Evolutionary conservation across 495 filamentous ascomycete species (phyloP).

Genomic region (Niebla homalea): DNA sequence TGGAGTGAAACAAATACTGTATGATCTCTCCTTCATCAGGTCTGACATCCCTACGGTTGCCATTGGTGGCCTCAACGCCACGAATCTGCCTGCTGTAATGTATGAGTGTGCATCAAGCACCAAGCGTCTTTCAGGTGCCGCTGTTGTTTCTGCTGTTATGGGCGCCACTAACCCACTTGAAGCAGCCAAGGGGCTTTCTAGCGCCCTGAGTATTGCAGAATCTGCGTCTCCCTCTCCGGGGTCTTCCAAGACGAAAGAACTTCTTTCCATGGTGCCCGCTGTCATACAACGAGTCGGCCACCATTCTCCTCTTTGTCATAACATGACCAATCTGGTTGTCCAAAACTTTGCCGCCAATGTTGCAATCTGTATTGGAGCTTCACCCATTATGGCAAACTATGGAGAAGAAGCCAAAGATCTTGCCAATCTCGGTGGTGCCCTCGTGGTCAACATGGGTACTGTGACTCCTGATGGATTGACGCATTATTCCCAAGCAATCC

Average conservation of each 20-base stretch:
- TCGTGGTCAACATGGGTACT: constrained; percentile 95
- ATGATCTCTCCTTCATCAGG: constrained; percentile 34
- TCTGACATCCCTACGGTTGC: constrained; percentile 49
- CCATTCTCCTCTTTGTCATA: constrained; percentile 69
- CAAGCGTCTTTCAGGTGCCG: constrained; percentile 61
- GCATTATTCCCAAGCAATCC: constrained; percentile 53
- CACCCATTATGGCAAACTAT: constrained; percentile 88
- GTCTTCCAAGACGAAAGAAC: constrained; percentile 18
- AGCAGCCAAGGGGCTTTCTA: constrained; percentile 42
- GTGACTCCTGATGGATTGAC: constrained; percentile 55
- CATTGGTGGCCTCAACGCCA: constrained; percentile 78
- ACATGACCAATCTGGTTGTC: constrained; percentile 92
- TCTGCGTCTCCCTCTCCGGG: constrained; percentile 22
- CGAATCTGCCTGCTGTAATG: constrained; percentile 60
- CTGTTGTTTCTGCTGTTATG: constrained; percentile 83
- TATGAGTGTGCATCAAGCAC: constrained; percentile 41
- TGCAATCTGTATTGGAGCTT: constrained; percentile 59
- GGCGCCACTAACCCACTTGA: constrained; percentile 48
- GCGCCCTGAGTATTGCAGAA: constrained; percentile 30
- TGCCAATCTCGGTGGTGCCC: constrained; percentile 45
- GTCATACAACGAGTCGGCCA: constrained; percentile 46
- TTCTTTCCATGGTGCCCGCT: constrained; percentile 34
- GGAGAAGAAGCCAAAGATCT: constrained; percentile 73
- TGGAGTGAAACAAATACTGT: constrained; percentile 60
- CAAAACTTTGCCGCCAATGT: constrained; percentile 91